phyloP scores from a whole-genome alignment of 2,329 filamentous ascomycete genomes.

The Zasmidium angulare region DNA sequence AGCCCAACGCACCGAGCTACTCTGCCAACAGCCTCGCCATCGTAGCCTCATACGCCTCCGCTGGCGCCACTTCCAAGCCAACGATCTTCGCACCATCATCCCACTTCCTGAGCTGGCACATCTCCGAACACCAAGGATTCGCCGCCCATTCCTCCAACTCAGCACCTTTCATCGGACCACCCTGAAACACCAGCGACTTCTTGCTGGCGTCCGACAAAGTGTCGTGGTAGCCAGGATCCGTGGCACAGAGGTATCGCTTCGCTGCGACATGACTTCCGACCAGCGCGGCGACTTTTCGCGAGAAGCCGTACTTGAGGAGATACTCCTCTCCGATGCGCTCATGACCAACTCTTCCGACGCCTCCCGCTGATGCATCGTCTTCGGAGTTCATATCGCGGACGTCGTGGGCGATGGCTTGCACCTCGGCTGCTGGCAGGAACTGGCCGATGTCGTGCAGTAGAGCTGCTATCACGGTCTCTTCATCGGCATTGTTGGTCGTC shows the following conservation, averaged over 20 bases:
- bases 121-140: slow-evolving; percentile 20
- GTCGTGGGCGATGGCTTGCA: slow-evolving; percentile 22
- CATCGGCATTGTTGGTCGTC: slow-evolving; percentile 16
- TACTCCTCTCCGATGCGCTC: slow-evolving; percentile 41
- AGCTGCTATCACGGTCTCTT: slow-evolving; percentile 38
- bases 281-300: slow-evolving; percentile 34
- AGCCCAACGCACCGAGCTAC: background rate
- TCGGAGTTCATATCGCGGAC: slow-evolving; percentile 18
- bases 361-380: slow-evolving; percentile 9
- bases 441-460: slow-evolving; percentile 47
- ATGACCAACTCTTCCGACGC: slow-evolving; percentile 39
- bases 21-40: slow-evolving; percentile 4
- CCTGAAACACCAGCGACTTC: slow-evolving; percentile 39
- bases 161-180: slow-evolving; percentile 35
- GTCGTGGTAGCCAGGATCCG: slow-evolving; percentile 19
- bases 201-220: slow-evolving; percentile 33
- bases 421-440: slow-evolving; percentile 35
- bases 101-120: slow-evolving; percentile 23
- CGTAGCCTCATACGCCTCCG: slow-evolving; percentile 14
- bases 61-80: slow-evolving; percentile 14
- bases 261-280: slow-evolving; percentile 42
- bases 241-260: slow-evolving; percentile 41
- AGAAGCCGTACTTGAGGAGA: slow-evolving; percentile 36
- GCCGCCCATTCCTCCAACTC: slow-evolving; percentile 28
- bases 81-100: slow-evolving; percentile 25